phyloP scores from a whole-genome alignment of 2,329 filamentous ascomycete genomes.

The Scedosporium apiospermum region DNA sequence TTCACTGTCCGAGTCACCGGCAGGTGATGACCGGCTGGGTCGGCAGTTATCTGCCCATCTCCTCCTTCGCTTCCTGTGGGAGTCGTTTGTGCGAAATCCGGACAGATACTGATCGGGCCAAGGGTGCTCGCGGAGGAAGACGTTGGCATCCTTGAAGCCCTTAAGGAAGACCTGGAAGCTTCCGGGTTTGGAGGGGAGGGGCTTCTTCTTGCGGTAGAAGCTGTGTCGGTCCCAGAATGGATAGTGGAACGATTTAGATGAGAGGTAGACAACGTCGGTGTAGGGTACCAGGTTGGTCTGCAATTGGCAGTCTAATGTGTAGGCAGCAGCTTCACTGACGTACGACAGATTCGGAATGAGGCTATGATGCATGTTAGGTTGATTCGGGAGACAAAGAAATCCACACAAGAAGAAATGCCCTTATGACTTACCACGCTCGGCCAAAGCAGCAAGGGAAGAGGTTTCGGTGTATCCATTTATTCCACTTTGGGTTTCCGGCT shows the following conservation, averaged over 20 bases:
- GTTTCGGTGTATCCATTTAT: slow-evolving; percentile 98
- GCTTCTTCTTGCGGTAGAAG: slow-evolving; percentile 78
- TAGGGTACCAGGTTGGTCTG: slow-evolving; percentile 91
- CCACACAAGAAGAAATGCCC: slow-evolving; percentile 1
- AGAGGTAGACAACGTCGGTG: slow-evolving; percentile 87
- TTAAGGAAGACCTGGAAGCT: slow-evolving; percentile 98
- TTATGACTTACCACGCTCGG: slow-evolving; percentile 59
- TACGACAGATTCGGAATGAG: slow-evolving; percentile 97
- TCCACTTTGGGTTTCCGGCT: slow-evolving; percentile 96
- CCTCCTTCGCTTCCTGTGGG: slow-evolving; percentile 56
- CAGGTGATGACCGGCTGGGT: slow-evolving; percentile 40
- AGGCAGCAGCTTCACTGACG: slow-evolving; percentile 93
- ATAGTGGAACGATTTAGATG: slow-evolving; percentile 96
- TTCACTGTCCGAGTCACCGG: slow-evolving; percentile 55
- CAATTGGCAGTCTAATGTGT: slow-evolving; percentile 83
- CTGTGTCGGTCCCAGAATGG: slow-evolving; percentile 92
- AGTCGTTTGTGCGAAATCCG: slow-evolving; percentile 59
- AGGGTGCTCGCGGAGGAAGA: slow-evolving; percentile 88
- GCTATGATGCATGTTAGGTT: slow-evolving; percentile 23
- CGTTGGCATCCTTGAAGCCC: slow-evolving; percentile 92
- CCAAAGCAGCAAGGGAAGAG: slow-evolving; percentile 97
- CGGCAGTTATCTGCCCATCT: slow-evolving; percentile 75
- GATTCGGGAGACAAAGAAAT: slow-evolving; percentile 1
- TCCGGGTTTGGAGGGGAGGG: slow-evolving; percentile 79
- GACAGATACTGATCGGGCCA: slow-evolving; percentile 85